Base-by-base conservation (phyloP, 75 land plant genomes). In the Picea sitchensis region DNA sequence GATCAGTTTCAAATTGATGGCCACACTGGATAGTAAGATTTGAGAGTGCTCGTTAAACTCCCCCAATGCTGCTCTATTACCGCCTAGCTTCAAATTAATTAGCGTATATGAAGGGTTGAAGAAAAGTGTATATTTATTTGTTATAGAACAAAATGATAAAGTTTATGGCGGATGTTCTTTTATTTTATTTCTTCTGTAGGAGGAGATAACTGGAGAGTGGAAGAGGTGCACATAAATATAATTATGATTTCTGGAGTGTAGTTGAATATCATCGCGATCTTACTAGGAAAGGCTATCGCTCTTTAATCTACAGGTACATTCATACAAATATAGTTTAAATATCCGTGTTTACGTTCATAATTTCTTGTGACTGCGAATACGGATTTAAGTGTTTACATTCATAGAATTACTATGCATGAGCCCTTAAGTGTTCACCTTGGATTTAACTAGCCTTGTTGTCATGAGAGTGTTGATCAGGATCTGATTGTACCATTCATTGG, bases 381-480 rank as follows among this genome's bases (percentile, higher is more conserved):
- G 9, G 44, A n/a, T 72, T 60, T 31, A 31, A 14, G 3, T n/a
- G n/a, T n/a, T n/a, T n/a, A n/a, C n/a, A n/a, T 1, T 14, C 3
- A 26, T 31, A 3, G 32, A 65, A 20, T 3, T 60, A 11, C 8
- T 65, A 11, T 26, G 68, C 4, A 41, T 41, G 44, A 41, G 4
- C 38, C 3, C 3, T 38, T 65, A 11, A 30, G 31, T n/a, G n/a
- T n/a, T n/a, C n/a, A n/a, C n/a, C n/a, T n/a, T n/a, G n/a, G n/a
- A n/a, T n/a, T n/a, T n/a, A n/a, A n/a, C n/a, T 64, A 64, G 7
- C 9, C 11, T 26, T 8, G 3, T 26, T 31, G 68, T 41, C 59
- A 6, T 79, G 64, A 57, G 83, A 91, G 93, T 83, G 93, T 91
- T 41, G 93, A 91, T 65, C 93, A 89, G 82, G 91, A 91, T 76